These are phyloP conservation scores for Strobilomyces echinocephalus DNA, from an alignment of 768 basidiomycete species.

Conservation along the genomic window DNA sequence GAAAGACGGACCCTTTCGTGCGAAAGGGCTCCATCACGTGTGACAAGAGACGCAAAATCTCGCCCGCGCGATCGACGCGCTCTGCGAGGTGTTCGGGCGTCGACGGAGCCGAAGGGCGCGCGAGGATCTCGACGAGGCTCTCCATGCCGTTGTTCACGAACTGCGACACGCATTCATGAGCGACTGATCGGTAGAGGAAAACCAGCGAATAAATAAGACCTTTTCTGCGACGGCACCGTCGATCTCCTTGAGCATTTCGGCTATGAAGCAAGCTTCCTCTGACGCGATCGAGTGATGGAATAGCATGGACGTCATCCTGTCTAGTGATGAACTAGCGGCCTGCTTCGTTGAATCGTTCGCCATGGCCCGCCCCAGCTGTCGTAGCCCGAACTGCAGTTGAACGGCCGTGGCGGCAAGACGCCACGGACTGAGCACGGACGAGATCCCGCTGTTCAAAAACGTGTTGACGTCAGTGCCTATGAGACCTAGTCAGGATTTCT, in stretches of 20 bases:
- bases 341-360: slow-evolving; percentile 47
- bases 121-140: slow-evolving; percentile 56
- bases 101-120: slow-evolving; percentile 25
- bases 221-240: slow-evolving; percentile 63
- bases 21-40: slow-evolving; percentile 66
- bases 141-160: slow-evolving; percentile 73
- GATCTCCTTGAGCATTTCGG: slow-evolving; percentile 74
- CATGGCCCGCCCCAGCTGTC: slow-evolving; percentile 67
- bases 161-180: slow-evolving; percentile 30
- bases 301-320: slow-evolving; percentile 60
- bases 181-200: neutral
- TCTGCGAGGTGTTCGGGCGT: slow-evolving; percentile 32
- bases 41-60: slow-evolving; percentile 64
- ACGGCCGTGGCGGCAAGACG: slow-evolving; percentile 78
- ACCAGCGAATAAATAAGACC: slow-evolving; percentile 33
- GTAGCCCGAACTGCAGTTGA: slow-evolving; percentile 69
- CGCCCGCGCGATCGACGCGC: slow-evolving; percentile 53
- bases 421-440: slow-evolving; percentile 74
- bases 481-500: neutral
- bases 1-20: slow-evolving; percentile 44
- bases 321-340: slow-evolving; percentile 57
- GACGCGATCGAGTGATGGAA: slow-evolving; percentile 71
- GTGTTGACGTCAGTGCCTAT: slow-evolving; percentile 41
- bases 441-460: slow-evolving; percentile 56
- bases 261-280: slow-evolving; percentile 78